Conservation (phyloP, 768 basidiomycete genomes). For the Macrolepiota dolichaula region DNA sequence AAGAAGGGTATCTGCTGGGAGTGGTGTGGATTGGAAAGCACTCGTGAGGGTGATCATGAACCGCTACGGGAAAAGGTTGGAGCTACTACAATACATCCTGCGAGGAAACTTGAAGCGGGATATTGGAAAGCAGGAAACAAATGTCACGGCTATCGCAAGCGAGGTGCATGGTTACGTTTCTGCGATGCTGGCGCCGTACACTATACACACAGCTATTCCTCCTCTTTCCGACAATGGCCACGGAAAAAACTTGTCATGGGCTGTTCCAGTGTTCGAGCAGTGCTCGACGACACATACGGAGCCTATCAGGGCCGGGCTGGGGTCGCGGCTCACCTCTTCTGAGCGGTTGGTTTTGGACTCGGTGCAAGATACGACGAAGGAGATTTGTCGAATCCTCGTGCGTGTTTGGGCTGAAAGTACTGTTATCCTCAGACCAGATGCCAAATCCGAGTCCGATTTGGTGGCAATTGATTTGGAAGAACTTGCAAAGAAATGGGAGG, state of each 20-base stretch:
- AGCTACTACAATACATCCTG: not conserved
- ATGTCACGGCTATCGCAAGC: not conserved
- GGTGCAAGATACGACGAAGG: not conserved
- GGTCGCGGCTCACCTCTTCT: not conserved
- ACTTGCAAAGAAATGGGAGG: constrained; percentile 40
- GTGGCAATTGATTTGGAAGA: not conserved
- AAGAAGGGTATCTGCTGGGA: not conserved
- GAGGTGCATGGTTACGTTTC: not conserved
- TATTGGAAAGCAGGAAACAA: not conserved
- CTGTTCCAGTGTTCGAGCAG: not conserved
- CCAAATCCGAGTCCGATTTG: too few relatives aligned
- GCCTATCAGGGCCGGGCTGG: not conserved
- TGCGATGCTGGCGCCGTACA: not conserved
- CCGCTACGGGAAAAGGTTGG: not conserved
- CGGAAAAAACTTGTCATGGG: not conserved
- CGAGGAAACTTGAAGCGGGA: not conserved
- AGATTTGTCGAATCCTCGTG: not conserved
- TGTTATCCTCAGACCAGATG: not conserved
- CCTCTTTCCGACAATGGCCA: not conserved
- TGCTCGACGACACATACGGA: not conserved
- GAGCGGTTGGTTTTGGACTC: not conserved
- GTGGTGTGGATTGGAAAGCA: not conserved
- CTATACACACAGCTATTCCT: not conserved
- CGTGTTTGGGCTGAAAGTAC: not conserved
- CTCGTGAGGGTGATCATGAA: not conserved